Evolutionary conservation across 371 early-diverging fungal genomes (phyloP).

Genomic region (Rhizomucor pusillus): DNA sequence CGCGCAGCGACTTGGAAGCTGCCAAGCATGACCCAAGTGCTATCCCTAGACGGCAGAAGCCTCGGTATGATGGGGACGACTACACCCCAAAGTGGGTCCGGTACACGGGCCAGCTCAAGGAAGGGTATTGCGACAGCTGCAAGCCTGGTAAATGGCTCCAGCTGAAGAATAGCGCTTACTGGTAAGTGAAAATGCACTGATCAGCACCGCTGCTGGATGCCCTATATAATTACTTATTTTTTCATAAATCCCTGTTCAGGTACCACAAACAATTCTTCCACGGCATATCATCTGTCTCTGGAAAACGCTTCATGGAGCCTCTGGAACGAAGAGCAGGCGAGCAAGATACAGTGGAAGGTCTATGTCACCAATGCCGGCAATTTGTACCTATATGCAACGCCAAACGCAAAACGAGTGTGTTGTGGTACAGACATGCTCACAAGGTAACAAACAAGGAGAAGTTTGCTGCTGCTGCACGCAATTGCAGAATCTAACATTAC

Average conservation of each 20-base stretch:
- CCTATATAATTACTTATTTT: not conserved
- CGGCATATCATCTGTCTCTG: constrained; percentile 82
- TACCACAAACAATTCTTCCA: constrained; percentile 83
- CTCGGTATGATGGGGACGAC: constrained; percentile 71
- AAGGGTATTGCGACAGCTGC: constrained; percentile 88
- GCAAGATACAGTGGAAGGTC: constrained; percentile 63
- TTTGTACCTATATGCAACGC: constrained; percentile 73
- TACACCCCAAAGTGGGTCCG: constrained; percentile 92
- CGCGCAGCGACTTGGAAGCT: constrained; percentile 17
- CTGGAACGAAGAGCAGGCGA: constrained; percentile 57
- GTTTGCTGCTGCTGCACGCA: too few species aligned
- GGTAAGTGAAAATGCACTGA: constrained; percentile 39
- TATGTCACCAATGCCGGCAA: constrained; percentile 76
- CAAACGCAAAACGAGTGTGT: constrained; percentile 68
- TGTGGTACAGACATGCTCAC: constrained; percentile 87
- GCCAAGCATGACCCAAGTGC: constrained; percentile 23
- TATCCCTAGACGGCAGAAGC: constrained; percentile 59
- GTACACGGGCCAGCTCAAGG: constrained; percentile 72
- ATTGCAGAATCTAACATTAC: not conserved
- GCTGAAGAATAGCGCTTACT: constrained; percentile 89
- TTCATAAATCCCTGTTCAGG: too few species aligned
- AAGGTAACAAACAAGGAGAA: constrained; percentile 35
- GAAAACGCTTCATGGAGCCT: constrained; percentile 69
- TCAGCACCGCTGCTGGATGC: too few species aligned
- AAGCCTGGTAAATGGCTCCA: constrained; percentile 88